Conservation (phyloP, 805 yeast genomes). For the Komagataella ulmi region DNA sequence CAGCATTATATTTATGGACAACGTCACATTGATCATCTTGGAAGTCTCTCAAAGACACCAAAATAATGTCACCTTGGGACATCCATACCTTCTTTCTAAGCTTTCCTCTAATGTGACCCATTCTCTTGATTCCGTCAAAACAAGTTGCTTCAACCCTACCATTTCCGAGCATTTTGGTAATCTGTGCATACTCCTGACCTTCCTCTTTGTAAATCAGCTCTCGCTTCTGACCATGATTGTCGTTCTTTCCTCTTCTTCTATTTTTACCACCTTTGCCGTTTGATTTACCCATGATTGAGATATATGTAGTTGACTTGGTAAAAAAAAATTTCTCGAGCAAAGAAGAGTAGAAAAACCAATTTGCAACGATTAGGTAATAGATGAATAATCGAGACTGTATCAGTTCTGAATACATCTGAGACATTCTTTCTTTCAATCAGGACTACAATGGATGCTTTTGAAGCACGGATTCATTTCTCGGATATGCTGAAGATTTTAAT, state of each 20-base stretch:
- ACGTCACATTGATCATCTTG: conserved; percentile 98
- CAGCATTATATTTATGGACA: conserved; percentile 90
- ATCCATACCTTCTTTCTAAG: conserved; percentile 99
- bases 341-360: neutral
- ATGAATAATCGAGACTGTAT: neutral
- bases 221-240: conserved; percentile 81
- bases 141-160: conserved; percentile 94
- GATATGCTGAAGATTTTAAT: conserved; percentile 51
- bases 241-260: conserved; percentile 98
- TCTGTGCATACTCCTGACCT: conserved; percentile 98
- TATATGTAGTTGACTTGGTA: conserved; percentile 3
- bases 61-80: conserved; percentile 95
- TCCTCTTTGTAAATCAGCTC: conserved; percentile 87
- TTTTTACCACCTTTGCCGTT: conserved; percentile 85
- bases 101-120: conserved; percentile 98
- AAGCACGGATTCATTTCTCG: conserved; percentile 64
- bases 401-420: neutral
- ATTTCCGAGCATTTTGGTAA: conserved; percentile 95
- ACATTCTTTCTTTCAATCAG: neutral
- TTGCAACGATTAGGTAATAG: neutral
- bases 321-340: neutral
- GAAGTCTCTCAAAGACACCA: conserved; percentile 94
- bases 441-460: conserved; percentile 70
- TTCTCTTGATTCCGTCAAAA: conserved; percentile 86
- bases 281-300: conserved; percentile 64